Percentiles rank a stretch among this genome's conserved stretches.
phyloP scores from a whole-genome alignment of 352 stramenopile species.

The Albugo candida region DNA sequence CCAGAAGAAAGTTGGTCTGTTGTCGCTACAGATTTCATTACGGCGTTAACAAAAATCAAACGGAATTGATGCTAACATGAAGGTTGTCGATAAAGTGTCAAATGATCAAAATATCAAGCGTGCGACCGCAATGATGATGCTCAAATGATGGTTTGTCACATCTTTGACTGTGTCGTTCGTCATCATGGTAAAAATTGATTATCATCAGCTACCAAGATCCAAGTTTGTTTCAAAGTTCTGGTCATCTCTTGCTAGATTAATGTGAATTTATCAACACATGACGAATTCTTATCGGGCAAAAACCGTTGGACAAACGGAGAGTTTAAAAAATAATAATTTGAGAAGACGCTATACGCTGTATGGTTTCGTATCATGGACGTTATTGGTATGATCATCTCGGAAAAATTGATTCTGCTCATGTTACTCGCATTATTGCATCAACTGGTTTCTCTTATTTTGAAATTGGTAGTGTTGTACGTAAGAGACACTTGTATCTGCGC shows the following conservation, averaged over 20 bases:
- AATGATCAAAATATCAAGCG: not conserved
- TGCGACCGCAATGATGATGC: not conserved
- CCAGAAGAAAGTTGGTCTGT: not conserved
- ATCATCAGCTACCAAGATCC: conserved; percentile 5
- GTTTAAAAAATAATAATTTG: conserved; percentile 2
- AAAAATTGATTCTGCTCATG: conserved; percentile 12
- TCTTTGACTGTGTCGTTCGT: not conserved
- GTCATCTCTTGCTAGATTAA: conserved; percentile 1
- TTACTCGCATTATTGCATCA: conserved; percentile 3
- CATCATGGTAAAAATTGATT: not conserved
- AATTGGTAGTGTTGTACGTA: not conserved
- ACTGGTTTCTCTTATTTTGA: conserved; percentile 3
- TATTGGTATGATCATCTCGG: conserved; percentile 10
- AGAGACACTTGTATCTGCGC: not conserved
- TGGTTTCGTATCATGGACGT: conserved; percentile 6
- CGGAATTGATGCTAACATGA: not conserved
- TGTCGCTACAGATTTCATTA: not conserved
- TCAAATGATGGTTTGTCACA: not conserved
- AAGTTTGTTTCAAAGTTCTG: conserved; percentile 7
- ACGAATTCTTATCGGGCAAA: not conserved
- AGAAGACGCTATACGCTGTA: conserved; percentile 5
- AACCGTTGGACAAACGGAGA: conserved; percentile 5
- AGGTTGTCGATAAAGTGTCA: not conserved
- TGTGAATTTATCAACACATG: conserved; percentile 4
- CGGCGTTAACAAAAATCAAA: not conserved